phyloP scores from a whole-genome alignment of 192 early-diverging fungal genomes.

The Glomus cerebriforme region DNA sequence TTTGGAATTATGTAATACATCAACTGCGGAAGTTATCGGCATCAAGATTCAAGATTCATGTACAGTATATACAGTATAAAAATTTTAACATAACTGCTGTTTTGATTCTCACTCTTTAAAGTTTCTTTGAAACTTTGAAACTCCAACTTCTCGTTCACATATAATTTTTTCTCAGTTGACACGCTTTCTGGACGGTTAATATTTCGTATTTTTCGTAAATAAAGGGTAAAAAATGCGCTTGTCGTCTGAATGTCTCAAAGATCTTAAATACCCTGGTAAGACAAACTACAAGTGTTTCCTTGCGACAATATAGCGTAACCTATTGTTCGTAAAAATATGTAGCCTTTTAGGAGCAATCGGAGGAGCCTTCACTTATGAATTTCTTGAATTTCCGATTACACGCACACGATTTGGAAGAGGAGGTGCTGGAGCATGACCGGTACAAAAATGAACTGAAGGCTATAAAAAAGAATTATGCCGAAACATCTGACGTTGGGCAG shows the following conservation, averaged over 20 bases:
- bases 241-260: conserved; percentile 6
- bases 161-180: neutral
- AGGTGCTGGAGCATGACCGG: conserved; percentile 2
- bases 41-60: no score
- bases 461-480: conserved; percentile 10
- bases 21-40: no score
- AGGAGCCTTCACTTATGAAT: conserved; percentile 22
- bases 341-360: conserved; percentile 19
- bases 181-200: conserved; percentile 9
- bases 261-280: conserved; percentile 7
- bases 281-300: neutral
- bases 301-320: conserved; percentile 7
- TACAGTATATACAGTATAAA: no score
- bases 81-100: no score
- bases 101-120: no score
- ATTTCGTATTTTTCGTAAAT: conserved; percentile 1
- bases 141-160: no score
- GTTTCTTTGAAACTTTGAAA: no score
- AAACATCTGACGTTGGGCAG: conserved; percentile 21
- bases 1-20: no score
- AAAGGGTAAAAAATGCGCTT: neutral
- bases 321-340: conserved; percentile 12
- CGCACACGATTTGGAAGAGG: conserved; percentile 18
- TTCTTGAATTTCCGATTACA: conserved; percentile 29
- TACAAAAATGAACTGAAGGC: conserved; percentile 24